phyloP scores from a whole-genome alignment of 768 basidiomycete species.

The Leccinum uliginosum region DNA sequence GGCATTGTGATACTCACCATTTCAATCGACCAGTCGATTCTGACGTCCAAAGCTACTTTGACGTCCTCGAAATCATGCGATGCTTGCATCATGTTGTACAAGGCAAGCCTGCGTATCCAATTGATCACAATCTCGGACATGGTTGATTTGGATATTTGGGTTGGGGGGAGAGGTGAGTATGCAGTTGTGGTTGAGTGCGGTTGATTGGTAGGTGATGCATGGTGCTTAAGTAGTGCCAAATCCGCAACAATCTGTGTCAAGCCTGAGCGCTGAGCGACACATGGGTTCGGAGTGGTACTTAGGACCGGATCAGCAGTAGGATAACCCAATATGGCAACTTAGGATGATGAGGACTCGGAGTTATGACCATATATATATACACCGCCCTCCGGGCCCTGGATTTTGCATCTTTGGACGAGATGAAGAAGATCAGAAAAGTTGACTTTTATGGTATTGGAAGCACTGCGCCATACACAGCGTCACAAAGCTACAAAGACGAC shows the following conservation, averaged over 20 bases:
- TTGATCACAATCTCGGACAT: background rate
- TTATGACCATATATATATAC: background rate
- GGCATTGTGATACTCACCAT: conserved; percentile 10
- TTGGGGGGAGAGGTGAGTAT: background rate
- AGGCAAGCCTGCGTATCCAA: conserved; percentile 7
- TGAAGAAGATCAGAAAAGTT: conserved; percentile 3
- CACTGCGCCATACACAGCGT: too few relatives aligned
- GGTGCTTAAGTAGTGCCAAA: conserved; percentile 2
- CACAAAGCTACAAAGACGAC: too few relatives aligned
- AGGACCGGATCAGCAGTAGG: too few relatives aligned
- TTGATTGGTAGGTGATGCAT: background rate
- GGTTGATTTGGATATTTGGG: conserved; percentile 5
- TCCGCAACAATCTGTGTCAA: background rate
- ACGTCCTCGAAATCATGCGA: conserved; percentile 22
- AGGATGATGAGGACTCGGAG: conserved; percentile 7
- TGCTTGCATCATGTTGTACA: conserved; percentile 15
- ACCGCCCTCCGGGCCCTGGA: too few relatives aligned
- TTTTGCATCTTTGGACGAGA: too few relatives aligned
- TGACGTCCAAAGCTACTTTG: conserved; percentile 11
- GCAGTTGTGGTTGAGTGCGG: background rate
- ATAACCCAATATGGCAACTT: background rate
- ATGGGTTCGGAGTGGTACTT: too few relatives aligned
- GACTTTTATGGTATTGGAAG: conserved; percentile 1
- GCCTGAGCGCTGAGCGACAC: background rate
- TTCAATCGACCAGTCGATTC: conserved; percentile 21